Conservation (phyloP, 768 basidiomycete species). For the Boletus sp. region DNA sequence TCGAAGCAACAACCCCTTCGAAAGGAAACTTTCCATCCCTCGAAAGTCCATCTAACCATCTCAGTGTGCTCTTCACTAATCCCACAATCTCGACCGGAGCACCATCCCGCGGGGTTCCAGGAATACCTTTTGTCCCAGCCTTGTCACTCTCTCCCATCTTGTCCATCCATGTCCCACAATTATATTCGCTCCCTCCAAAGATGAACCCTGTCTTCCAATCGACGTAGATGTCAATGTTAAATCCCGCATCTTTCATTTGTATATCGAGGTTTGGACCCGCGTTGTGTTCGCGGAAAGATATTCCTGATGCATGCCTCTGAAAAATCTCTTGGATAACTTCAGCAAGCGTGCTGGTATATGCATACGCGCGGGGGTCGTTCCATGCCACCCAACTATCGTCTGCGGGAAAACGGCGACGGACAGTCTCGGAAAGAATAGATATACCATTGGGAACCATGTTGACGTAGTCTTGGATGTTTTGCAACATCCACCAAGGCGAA, state of each 20-base stretch:
- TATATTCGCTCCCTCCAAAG: constrained; percentile 77
- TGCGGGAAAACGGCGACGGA: constrained; percentile 91
- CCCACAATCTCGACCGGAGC: constrained; percentile 96
- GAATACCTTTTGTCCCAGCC: constrained; percentile 91
- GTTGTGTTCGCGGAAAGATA: constrained; percentile 93
- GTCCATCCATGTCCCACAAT: constrained; percentile 98
- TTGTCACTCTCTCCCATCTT: constrained; percentile 94
- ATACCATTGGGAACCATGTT: constrained; percentile 80
- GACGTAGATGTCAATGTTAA: constrained; percentile 90
- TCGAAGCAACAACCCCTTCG: constrained; percentile 76
- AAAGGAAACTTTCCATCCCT: constrained; percentile 74
- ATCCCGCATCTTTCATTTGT: constrained; percentile 93
- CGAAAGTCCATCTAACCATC: constrained; percentile 79
- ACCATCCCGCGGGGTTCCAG: constrained; percentile 96
- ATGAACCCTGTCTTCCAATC: constrained; percentile 95
- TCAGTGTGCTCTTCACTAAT: constrained; percentile 84
- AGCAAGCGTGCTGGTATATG: constrained; percentile 79
- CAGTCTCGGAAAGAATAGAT: constrained; percentile 70
- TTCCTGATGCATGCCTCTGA: constrained; percentile 89
- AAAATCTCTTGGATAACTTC: constrained; percentile 96
- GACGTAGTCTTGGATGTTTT: constrained; percentile 96
- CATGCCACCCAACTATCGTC: constrained; percentile 93
- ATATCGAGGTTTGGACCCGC: constrained; percentile 95
- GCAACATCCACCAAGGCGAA: constrained; percentile 99
- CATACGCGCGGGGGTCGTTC: constrained; percentile 82